Percentiles rank a stretch among this genome's conserved stretches.
Conservation (phyloP, 169 alveolate species). For the Amoebophrya sp. region DNA sequence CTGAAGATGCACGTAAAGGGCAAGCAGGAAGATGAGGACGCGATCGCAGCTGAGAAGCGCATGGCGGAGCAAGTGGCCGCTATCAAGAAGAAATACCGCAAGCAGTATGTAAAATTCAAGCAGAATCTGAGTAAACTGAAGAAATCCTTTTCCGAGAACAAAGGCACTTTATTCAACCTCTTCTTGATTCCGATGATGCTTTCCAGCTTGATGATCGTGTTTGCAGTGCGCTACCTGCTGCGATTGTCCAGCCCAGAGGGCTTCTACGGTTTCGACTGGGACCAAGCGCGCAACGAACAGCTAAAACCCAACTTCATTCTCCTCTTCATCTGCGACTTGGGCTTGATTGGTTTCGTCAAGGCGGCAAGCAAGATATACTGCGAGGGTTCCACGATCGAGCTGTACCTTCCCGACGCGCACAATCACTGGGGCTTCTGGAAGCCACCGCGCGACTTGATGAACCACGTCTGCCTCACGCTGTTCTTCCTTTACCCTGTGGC, state of each 20-base stretch:
- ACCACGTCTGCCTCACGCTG: not conserved
- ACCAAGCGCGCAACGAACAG: slow-evolving; percentile 19
- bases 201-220: not conserved
- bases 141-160: slow-evolving; percentile 10
- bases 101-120: not conserved
- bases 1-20: not conserved
- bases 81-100: not conserved
- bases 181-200: not conserved
- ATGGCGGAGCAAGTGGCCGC: not conserved
- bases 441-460: not conserved
- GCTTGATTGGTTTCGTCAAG: slow-evolving; percentile 3
- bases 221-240: not conserved
- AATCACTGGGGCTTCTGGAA: slow-evolving; percentile 21
- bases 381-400: slow-evolving; percentile 17
- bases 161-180: not conserved
- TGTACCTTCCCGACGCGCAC: slow-evolving; percentile 20
- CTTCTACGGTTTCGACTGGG: not conserved
- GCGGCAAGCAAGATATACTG: not conserved
- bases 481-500: slow-evolving; percentile 21
- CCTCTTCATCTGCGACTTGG: slow-evolving; percentile 17
- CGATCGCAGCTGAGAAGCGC: not conserved
- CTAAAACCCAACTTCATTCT: not conserved
- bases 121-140: not conserved
- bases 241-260: not conserved
- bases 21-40: not conserved